phyloP scores from a whole-genome alignment of 305 asterid species.

The Solanum aculeatissimum region DNA sequence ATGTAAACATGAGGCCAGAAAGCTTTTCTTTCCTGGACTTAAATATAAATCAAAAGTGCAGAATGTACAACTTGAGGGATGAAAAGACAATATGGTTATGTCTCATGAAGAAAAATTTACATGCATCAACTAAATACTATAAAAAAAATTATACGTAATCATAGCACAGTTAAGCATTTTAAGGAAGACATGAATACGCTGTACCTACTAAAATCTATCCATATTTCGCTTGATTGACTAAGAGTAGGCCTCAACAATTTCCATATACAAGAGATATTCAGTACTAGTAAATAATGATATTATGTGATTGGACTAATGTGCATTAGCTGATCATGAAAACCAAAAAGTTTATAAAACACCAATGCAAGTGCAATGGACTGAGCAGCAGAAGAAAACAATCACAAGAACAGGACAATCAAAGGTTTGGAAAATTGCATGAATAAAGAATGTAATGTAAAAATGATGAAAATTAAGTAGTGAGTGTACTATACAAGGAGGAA shows the following conservation, averaged over 20 bases:
- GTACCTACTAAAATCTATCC: background rate
- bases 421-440: background rate
- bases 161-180: background rate
- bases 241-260: background rate
- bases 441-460: background rate
- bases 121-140: background rate
- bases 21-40: background rate
- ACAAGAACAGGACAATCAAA: background rate
- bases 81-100: background rate
- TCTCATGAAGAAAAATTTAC: background rate
- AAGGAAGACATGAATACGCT: background rate
- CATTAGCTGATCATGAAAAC: background rate
- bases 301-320: background rate
- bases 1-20: background rate
- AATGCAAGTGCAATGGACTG: background rate
- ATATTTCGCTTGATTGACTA: background rate
- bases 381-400: background rate
- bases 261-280: background rate
- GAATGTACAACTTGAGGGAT: background rate
- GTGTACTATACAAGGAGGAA: background rate
- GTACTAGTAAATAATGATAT: background rate
- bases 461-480: background rate
- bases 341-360: background rate
- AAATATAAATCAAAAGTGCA: background rate
- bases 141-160: background rate